Evolutionary conservation across 2,329 filamentous ascomycete species (phyloP), one percentile per base, ranked within the genome.

Genomic region (Alternaria sp.): DNA sequence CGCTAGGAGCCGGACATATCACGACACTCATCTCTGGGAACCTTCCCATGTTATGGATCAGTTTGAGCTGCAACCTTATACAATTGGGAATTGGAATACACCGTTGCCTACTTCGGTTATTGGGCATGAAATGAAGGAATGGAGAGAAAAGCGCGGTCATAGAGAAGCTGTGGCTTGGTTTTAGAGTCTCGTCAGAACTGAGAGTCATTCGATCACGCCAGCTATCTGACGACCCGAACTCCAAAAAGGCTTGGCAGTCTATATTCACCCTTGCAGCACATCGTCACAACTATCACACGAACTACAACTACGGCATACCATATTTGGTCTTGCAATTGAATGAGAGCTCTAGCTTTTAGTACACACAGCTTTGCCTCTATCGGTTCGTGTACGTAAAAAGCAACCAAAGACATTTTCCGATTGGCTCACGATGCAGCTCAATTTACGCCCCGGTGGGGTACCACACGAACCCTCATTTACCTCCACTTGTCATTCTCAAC

Each of bases 61-160:
- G 13, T 10, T 48, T 17, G 21, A 34, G 44, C 31, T n/a, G 29
- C 37, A 48, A 34, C 29, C 44, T 23, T 48, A 48, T 21, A 24
- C 31, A 10, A 34, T 48, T 14, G 44, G 14, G 24, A 34, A 36
- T 36, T 48, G 44, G 44, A 48, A 34, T 17, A 48, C 44, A 24
- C 44, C 44, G 24, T 14, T 48, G 33, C 44, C 44, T 21, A 21
- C 44, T n/a, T 48, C 29, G 44, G 21, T 48, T 8, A 14, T 26
- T 6, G 33, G 24, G 23, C 44, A 48, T n/a, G 23, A 36, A 21
- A n/a, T 48, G 21, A 34, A 36, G 29, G 29, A 48, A 23, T 48
- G 44, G 44, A 34, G 44, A 34, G 44, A 48, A 21, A 48, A 48
- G 44, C 21, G 21, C 9, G 44, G 44, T n/a, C 44, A 48, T 29